A percentile compares a stretch with the other conserved stretches of the same genome.
Evolutionary conservation across 306 rosid species (phyloP).

Genomic region (Acacia confusa): DNA sequence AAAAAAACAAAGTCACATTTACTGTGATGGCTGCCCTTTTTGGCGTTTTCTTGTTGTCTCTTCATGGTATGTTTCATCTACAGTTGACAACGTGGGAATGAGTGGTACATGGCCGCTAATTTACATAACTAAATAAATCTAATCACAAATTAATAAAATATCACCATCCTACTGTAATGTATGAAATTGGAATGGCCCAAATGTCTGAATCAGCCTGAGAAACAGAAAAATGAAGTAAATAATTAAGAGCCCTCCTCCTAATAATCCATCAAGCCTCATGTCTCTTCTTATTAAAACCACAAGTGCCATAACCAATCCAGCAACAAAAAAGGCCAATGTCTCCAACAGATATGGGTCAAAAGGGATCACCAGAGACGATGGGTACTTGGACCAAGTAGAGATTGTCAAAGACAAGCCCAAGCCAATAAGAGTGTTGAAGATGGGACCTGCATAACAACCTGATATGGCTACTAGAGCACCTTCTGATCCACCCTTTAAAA

Average conservation of each 20-base stretch:
- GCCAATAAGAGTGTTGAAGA: constrained; percentile 40
- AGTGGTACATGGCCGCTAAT: not conserved
- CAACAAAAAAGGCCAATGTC: constrained; percentile 36
- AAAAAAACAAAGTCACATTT: not conserved
- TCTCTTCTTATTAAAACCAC: constrained; percentile 32
- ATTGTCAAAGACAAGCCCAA: constrained; percentile 43
- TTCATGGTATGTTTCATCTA: not conserved
- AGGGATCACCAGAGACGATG: constrained; percentile 40
- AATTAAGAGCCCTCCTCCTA: constrained; percentile 46
- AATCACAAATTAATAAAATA: not conserved
- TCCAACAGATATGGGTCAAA: constrained; percentile 43
- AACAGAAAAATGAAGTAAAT: constrained; percentile 38
- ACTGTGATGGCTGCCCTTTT: not conserved
- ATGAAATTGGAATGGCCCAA: constrained; percentile 14
- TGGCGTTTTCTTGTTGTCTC: not conserved
- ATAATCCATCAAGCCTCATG: constrained; percentile 45
- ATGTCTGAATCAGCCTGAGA: constrained; percentile 38
- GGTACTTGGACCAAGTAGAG: constrained; percentile 38
- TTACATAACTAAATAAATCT: not conserved
- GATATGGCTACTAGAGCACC: constrained; percentile 48
- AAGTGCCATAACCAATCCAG: constrained; percentile 45
- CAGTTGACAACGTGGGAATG: not conserved
- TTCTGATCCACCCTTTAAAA: constrained; percentile 40
- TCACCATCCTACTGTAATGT: not conserved
- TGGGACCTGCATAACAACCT: constrained; percentile 50